Evolutionary conservation across 2,329 filamentous ascomycete species (phyloP).

Genomic region (Alternaria arbusti): DNA sequence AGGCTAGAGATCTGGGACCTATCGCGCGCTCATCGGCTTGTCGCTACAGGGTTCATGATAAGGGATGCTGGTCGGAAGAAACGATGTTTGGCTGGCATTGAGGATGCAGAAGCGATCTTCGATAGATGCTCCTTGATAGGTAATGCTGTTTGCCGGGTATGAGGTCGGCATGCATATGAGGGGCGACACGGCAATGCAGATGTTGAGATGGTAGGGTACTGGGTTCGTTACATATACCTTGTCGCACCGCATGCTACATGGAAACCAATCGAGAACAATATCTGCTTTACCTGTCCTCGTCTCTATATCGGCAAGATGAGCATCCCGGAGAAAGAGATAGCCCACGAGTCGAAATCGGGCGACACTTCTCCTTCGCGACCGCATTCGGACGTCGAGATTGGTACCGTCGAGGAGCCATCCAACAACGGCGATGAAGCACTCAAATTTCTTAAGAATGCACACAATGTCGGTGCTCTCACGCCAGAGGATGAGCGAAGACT

Average conservation of each 20-base stretch:
- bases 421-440: constrained; percentile 32
- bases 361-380: not conserved
- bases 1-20: constrained; percentile 1
- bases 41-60: constrained; percentile 7
- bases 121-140: not conserved
- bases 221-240: not conserved
- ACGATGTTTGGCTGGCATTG: not conserved
- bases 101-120: not conserved
- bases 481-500: constrained; percentile 25
- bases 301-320: not conserved
- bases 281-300: not conserved
- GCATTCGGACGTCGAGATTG: constrained; percentile 13
- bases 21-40: not conserved
- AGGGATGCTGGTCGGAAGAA: not conserved
- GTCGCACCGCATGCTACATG: not conserved
- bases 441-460: constrained; percentile 27
- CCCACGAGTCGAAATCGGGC: not conserved
- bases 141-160: not conserved
- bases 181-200: not conserved
- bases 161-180: constrained; percentile 3
- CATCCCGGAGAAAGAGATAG: not conserved
- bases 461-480: constrained; percentile 19
- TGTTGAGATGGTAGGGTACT: not conserved
- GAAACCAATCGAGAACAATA: not conserved
- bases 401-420: constrained; percentile 12